Conservation (phyloP, 164 flowering plant genomes). For the Berberis thunbergii region DNA sequence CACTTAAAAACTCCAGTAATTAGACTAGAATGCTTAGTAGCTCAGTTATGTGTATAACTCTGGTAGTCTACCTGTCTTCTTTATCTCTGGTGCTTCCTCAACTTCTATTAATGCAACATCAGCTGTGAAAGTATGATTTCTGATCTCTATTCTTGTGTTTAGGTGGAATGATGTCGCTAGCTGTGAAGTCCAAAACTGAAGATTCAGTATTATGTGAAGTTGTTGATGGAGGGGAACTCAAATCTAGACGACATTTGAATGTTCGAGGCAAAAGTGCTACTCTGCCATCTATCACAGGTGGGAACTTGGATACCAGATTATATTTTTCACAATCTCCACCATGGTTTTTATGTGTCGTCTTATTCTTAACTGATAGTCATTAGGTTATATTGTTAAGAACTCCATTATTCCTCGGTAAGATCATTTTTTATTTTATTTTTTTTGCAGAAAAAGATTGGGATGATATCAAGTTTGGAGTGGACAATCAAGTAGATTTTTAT, state of each 20-base stretch:
- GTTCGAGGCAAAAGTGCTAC: slow-evolving; percentile 99
- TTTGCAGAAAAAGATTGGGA: slow-evolving; percentile 88
- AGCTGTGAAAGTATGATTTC: neutral
- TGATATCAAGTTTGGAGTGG: slow-evolving; percentile 95
- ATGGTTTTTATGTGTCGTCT: neutral
- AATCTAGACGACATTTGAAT: slow-evolving; percentile 92
- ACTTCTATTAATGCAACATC: neutral
- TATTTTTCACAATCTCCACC: neutral
- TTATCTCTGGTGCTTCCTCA: neutral
- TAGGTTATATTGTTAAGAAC: neutral
- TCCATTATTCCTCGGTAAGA: slow-evolving; percentile 3
- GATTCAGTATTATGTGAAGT: slow-evolving; percentile 95
- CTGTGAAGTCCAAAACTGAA: slow-evolving; percentile 85
- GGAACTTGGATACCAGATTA: slow-evolving; percentile 4
- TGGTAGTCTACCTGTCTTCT: too few species aligned
- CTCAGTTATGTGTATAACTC: too few species aligned
- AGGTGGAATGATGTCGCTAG: slow-evolving; percentile 99
- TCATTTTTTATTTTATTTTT: slow-evolving; percentile 9
- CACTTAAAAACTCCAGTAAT: too few species aligned
- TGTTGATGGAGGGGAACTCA: slow-evolving; percentile 96
- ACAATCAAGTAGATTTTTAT: slow-evolving; percentile 84
- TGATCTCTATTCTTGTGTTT: slow-evolving; percentile 8
- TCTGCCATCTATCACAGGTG: slow-evolving; percentile 92
- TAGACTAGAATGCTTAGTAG: too few species aligned
- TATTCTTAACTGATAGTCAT: neutral